phyloP scores from a whole-genome alignment of 257 asterid genomes.

The Galeopsis tetrahit region DNA sequence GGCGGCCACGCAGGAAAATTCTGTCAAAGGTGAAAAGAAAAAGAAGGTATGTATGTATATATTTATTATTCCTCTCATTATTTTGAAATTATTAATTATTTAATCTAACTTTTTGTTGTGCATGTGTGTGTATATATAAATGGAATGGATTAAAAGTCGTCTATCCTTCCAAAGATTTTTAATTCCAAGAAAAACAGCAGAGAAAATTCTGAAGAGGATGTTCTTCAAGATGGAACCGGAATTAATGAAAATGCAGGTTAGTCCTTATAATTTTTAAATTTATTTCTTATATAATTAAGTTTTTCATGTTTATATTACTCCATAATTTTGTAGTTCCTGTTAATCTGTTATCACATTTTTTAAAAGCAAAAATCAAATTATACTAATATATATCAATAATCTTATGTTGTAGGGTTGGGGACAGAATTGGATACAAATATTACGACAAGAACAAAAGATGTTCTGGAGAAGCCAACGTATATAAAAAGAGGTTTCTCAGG shows the following conservation, averaged over 20 bases:
- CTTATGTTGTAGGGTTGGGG: conserved; percentile 28
- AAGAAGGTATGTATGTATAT: conserved; percentile 52
- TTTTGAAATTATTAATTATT: background rate
- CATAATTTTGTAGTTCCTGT: background rate
- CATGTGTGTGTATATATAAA: background rate
- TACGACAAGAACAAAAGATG: conserved; percentile 47
- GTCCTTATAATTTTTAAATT: background rate
- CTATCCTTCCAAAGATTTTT: conserved; percentile 69
- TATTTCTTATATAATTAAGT: background rate
- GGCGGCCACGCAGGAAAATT: conserved; percentile 50
- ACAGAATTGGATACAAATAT: conserved; percentile 53
- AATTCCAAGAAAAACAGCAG: conserved; percentile 50
- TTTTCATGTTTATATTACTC: background rate
- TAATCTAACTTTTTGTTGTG: background rate
- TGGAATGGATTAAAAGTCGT: conserved; percentile 51
- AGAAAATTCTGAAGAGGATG: conserved; percentile 63
- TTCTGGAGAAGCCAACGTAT: conserved; percentile 47
- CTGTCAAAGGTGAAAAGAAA: conserved; percentile 56
- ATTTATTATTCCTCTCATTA: background rate
- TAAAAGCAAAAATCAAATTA: background rate
- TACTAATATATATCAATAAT: background rate
- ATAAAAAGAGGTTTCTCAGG: conserved; percentile 47
- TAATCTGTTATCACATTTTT: background rate
- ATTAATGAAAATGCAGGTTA: conserved; percentile 41
- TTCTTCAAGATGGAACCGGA: conserved; percentile 45